Evolutionary conservation across 257 asterid genomes (phyloP).

Genomic region (Przewalskia tangutica): DNA sequence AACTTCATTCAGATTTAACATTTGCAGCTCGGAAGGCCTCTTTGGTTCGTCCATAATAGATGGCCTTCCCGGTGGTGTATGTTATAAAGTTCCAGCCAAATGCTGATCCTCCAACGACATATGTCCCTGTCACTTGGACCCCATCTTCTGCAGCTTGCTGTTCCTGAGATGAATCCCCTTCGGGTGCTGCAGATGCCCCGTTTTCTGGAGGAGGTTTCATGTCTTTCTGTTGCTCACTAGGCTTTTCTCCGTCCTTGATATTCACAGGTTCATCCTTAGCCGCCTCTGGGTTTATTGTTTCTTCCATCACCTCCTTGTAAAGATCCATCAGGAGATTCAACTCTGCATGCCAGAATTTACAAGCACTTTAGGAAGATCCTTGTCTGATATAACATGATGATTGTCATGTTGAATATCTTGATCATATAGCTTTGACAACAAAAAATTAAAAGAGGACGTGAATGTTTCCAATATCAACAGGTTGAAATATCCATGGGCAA

Average conservation of each 20-base stretch:
- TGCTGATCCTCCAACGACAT: conserved; percentile 68
- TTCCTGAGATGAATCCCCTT: conserved; percentile 9
- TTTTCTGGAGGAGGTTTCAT: conserved; percentile 17
- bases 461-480: neutral
- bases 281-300: conserved; percentile 25
- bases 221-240: conserved; percentile 21
- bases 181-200: conserved; percentile 12
- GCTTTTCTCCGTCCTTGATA: conserved; percentile 18
- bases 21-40: conserved; percentile 50
- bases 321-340: conserved; percentile 58
- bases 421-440: neutral
- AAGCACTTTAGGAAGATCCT: neutral
- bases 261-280: conserved; percentile 23
- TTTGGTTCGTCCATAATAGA: conserved; percentile 55
- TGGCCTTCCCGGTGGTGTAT: conserved; percentile 24
- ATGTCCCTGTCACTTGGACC: conserved; percentile 38
- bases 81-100: conserved; percentile 82
- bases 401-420: neutral
- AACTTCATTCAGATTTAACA: conserved; percentile 19
- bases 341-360: conserved; percentile 32
- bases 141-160: conserved; percentile 10
- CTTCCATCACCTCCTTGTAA: conserved; percentile 43
- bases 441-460: neutral
- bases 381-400: neutral
- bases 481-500: neutral